Conservation (phyloP, 495 filamentous ascomycete genomes). For the Xylaria nigripes region DNA sequence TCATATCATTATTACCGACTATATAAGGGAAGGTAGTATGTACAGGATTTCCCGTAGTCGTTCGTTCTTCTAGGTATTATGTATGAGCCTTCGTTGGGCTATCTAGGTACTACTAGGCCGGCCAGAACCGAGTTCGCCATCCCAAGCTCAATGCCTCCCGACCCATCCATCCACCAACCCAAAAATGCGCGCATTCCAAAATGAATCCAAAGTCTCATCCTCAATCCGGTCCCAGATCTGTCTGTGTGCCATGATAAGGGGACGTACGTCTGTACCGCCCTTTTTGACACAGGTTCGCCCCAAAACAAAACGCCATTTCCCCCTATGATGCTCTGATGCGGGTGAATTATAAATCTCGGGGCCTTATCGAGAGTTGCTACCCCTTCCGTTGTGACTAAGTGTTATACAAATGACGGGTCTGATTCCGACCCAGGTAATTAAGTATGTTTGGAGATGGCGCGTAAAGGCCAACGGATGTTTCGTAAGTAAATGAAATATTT, state of each 20-base stretch:
- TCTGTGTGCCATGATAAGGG: neutral
- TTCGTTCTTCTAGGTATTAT: conserved; percentile 1
- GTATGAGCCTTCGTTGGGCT: neutral
- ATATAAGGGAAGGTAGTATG: neutral
- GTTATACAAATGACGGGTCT: conserved; percentile 24
- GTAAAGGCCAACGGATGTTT: neutral
- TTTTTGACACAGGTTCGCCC: neutral
- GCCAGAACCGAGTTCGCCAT: conserved; percentile 1
- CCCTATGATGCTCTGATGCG: conserved; percentile 11
- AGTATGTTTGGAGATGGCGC: conserved; percentile 14
- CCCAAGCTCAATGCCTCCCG: conserved; percentile 1
- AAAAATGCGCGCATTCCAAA: conserved; percentile 13
- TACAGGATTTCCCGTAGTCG: neutral
- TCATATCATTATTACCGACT: conserved; percentile 12
- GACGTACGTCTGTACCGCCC: neutral
- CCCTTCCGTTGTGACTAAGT: conserved; percentile 17
- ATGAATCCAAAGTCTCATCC: conserved; percentile 6
- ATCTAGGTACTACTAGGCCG: neutral
- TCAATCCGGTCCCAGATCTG: conserved; percentile 6
- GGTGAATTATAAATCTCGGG: neutral
- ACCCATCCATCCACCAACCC: conserved; percentile 9
- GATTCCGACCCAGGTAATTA: conserved; percentile 15
- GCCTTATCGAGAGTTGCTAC: conserved; percentile 3
- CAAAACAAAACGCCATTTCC: conserved; percentile 10
- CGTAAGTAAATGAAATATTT: conserved; percentile 9